These are phyloP conservation scores for Tricholoma matsutake DNA, from an alignment of 768 basidiomycete species.

Conservation along the genomic window DNA sequence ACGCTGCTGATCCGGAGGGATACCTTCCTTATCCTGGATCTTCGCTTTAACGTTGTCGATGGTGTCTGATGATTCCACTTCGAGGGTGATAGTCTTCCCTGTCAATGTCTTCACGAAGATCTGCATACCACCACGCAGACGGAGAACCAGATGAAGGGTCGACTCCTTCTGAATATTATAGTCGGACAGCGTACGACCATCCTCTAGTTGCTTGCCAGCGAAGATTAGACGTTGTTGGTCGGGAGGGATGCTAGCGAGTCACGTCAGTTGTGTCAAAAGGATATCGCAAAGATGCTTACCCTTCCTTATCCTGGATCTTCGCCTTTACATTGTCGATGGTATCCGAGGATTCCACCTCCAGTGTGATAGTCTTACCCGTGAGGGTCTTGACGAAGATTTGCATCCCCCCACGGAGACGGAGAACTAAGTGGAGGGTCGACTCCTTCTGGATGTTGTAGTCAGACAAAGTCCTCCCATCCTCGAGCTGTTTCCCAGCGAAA, in stretches of 20 bases:
- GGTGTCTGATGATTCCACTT: slow-evolving; percentile 84
- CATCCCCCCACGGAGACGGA: slow-evolving; percentile 53
- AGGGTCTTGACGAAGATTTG: slow-evolving; percentile 89
- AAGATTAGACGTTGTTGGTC: slow-evolving; percentile 97
- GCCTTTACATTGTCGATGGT: slow-evolving; percentile 78
- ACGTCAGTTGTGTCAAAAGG: neutral
- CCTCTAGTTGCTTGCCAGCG: slow-evolving; percentile 93
- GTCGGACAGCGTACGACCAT: slow-evolving; percentile 85
- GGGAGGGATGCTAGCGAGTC: slow-evolving; percentile 57
- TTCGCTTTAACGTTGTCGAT: slow-evolving; percentile 89
- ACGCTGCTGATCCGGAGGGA: slow-evolving; percentile 86
- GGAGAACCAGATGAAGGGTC: slow-evolving; percentile 84
- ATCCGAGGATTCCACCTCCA: slow-evolving; percentile 78
- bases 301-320: slow-evolving; percentile 86
- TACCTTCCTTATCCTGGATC: slow-evolving; percentile 91
- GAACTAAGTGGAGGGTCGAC: slow-evolving; percentile 56
- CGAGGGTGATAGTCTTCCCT: slow-evolving; percentile 90
- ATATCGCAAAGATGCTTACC: slow-evolving; percentile 24
- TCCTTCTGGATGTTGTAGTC: slow-evolving; percentile 71
- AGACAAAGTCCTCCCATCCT: slow-evolving; percentile 75
- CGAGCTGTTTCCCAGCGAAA: slow-evolving; percentile 82
- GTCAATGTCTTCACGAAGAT: slow-evolving; percentile 83
- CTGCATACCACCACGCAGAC: slow-evolving; percentile 90
- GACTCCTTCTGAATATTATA: slow-evolving; percentile 97
- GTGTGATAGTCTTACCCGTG: slow-evolving; percentile 89